Base-by-base conservation (phyloP, 1,284 basidiomycete species). In the Fomitopsis pinicola region DNA sequence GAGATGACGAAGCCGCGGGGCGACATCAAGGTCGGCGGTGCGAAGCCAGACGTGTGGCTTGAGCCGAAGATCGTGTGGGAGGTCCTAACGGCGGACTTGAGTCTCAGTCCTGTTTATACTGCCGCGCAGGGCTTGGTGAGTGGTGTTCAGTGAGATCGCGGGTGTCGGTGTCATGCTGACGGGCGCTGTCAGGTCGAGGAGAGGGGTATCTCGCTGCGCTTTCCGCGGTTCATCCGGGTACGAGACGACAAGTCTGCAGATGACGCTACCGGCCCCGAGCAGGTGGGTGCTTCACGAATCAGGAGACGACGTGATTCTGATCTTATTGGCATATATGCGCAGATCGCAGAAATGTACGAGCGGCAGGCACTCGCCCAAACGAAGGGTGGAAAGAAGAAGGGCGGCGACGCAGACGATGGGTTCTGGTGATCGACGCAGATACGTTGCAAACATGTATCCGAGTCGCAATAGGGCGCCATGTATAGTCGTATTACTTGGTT, bases 61-160 rank as follows among this genome's bases (percentile, higher is more conserved):
- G 94, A 97, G 72, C 95, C 95, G 26, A 91, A 91, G 76, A 78
- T 97, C 19, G 94, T 99, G 1, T 99, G 97, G 96, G 97, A 99
- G 77, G 96, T 99, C 36, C 83, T 99, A 69, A 94, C 97, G 0
- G 97, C 97, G 5, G 97, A 99, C 78, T 75, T 99, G 68, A 97
- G 94, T 75, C 78, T 99, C 76, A 98, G 95, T 77, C 97, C 97
- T 0, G 86, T 99, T 35, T 99, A 99, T 73, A 93, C 94, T 5
- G 97, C 97, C 5, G 97, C 94, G n/a, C 92, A 95, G 73, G 97
- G 97, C 64, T 69, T 95, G 77, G 95, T 96, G 68, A 68, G 92
- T 81, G 35, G 22, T 33, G 14, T 22, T 15, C 14, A 22, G 17
- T 50, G 15, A 57, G 57, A 19, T 59, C 30, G 22, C 3, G 17